Conservation (phyloP, 805 yeast genomes). For the Ascoidea rubescens region DNA sequence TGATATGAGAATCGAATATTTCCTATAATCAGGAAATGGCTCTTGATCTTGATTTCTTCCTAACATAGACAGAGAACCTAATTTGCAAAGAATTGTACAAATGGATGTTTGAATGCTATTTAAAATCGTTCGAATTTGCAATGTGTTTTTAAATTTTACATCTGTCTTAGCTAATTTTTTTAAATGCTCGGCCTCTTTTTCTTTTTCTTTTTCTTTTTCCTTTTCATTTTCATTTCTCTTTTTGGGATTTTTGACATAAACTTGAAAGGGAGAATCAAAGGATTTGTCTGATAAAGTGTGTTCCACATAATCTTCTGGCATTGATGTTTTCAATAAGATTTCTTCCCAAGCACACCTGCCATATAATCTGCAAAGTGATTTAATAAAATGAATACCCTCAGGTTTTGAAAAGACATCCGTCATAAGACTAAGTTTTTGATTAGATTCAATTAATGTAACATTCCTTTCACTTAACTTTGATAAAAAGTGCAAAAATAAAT, state of each 20-base stretch:
- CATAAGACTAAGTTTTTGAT: constrained; percentile 17
- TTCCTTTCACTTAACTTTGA: neutral
- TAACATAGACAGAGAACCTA: constrained; percentile 17
- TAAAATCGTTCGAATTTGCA: constrained; percentile 37
- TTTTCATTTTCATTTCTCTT: constrained; percentile 18
- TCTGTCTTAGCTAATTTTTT: constrained; percentile 25
- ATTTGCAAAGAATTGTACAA: constrained; percentile 26
- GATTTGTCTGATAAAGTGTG: constrained; percentile 22
- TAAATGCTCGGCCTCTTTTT: neutral
- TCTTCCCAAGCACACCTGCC: constrained; percentile 46
- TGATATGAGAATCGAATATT: constrained; percentile 27
- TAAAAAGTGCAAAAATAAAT: neutral
- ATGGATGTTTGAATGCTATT: constrained; percentile 33
- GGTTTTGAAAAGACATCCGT: constrained; percentile 26
- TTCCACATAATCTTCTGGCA: constrained; percentile 33
- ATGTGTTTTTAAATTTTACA: constrained; percentile 49
- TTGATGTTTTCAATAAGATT: constrained; percentile 28
- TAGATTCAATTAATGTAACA: neutral
- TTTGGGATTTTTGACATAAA: constrained; percentile 29
- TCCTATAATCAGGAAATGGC: constrained; percentile 19
- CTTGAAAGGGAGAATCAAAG: constrained; percentile 24
- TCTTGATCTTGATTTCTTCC: constrained; percentile 32
- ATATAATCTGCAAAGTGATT: constrained; percentile 30
- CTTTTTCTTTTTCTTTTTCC: neutral
- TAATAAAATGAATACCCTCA: constrained; percentile 26